Evolutionary conservation across 2,329 filamentous ascomycete species (phyloP), one percentile per base, ranked within the genome.

Genomic region (Byssothecium circinans): DNA sequence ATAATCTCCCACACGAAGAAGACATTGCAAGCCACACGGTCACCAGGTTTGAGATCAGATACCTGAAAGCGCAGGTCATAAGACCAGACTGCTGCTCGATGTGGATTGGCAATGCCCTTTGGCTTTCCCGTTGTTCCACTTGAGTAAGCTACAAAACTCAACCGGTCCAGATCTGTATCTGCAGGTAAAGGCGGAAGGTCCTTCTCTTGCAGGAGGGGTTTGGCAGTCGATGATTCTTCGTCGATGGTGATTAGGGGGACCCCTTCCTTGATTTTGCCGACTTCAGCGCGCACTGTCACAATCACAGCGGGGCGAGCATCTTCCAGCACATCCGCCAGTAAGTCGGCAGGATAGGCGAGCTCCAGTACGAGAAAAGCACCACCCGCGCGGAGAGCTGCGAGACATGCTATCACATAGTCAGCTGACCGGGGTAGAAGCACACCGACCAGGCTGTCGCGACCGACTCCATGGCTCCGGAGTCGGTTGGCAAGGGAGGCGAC

Each of bases 1-100:
- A 92, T 69, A 47, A 91, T 91, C 67, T 92, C 88, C 88, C 88
- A 92, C 38, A 91, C 79, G 65, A 92, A 92, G 69, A 91, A 92
- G 49, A 91, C 88, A 75, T 91, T 92, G 73, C 88, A 91, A n/a
- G 88, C 88, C 10, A 91, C 87, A 6, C 88, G 81, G 57, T 91
- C 88, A 14, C 87, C 87, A 0, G 84, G 85, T 15, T 79, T 71
- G 2, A 89, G 74, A 65, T 91, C 85, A 55, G 83, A 86, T 40
- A 91, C 69, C 8, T 74, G 76, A 61, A 91, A 91, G 67, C 88
- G 77, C 53, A 89, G 69, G 57, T 89, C 77, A 64, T 91, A 91
- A 6, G 88, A 91, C 22, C 81, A 78, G 1, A 91, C 84, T 0
- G 88, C 78, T 14, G 88, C 88, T 60, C 82, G 78, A 67, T 91